Evolutionary conservation across 768 basidiomycete species (phyloP), one percentile per base, ranked within the genome.

Genomic region (Astraeus odoratus): DNA sequence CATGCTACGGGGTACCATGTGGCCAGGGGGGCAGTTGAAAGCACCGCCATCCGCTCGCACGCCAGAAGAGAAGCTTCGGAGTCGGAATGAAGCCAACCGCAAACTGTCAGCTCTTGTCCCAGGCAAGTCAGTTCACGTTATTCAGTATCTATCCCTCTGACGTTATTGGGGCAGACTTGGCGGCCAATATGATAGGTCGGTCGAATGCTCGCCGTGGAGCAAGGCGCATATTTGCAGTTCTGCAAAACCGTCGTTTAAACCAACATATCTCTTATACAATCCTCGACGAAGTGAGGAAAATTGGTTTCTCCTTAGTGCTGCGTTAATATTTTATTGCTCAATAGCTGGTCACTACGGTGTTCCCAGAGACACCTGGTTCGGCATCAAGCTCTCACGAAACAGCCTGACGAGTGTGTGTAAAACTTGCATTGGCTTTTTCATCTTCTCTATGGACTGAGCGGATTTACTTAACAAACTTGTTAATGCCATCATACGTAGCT

Each of bases 121-220:
- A 59, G 94, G 94, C 92, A 46, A 42, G 60, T 42, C 24, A 55
- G 7, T 39, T 65, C 48, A 39, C 23, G 24, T 23, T 34, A 1
- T 13, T 31, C 38, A 22, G 30, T 22, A 13, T 44, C 33, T 31
- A 10, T 50, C 22, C 15, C 27, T 10, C 25, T 44, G 13, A 48
- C 22, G 10, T 30, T 30, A 15, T 40, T 48, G 10, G 30, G 39
- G 8, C 53, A 96, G 95, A 98, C 58, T 67, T 97, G 42, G 93
- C 90, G 25, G 91, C 95, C 6, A 97, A 96, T 56, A 92, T 97
- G 86, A 97, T 97, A 53, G 96, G 96, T n/a, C 77, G 93, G 24
- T 84, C 88, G 3, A 98, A 99, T 59, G 93, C 95, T 15, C 80
- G 93, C 10, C 76, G 93, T 34, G 96, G 94, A 13, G 93, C 95